These are phyloP conservation scores for Tolypocladium pustulatum DNA, from an alignment of 2,329 filamentous ascomycete genomes.

Conservation along the genomic window DNA sequence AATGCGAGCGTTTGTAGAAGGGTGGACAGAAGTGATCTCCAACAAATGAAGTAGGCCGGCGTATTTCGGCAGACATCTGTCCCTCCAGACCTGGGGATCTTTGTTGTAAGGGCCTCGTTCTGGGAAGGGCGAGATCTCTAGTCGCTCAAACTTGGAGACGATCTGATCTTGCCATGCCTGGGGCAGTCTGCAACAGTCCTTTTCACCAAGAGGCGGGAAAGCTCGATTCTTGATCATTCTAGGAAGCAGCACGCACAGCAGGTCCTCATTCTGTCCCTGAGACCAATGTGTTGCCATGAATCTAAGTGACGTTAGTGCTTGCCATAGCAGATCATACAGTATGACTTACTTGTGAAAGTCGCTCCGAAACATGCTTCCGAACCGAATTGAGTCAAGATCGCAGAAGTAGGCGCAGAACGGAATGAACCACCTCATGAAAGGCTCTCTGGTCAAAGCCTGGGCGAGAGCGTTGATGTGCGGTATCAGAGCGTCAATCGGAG, in stretches of 20 bases:
- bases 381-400: slow-evolving; percentile 61
- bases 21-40: slow-evolving; percentile 50
- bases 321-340: no score
- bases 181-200: slow-evolving; percentile 46
- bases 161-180: slow-evolving; percentile 67
- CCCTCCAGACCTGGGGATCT: slow-evolving; percentile 50
- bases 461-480: slow-evolving; percentile 56
- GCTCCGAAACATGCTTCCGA: slow-evolving; percentile 66
- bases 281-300: slow-evolving; percentile 71
- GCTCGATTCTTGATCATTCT: slow-evolving; percentile 47
- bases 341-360: slow-evolving; percentile 67
- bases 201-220: slow-evolving; percentile 41
- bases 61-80: slow-evolving; percentile 55
- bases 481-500: slow-evolving; percentile 70
- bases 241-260: slow-evolving; percentile 58
- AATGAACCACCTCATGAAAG: slow-evolving; percentile 64
- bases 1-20: slow-evolving; percentile 56
- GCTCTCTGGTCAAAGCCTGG: slow-evolving; percentile 52
- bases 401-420: slow-evolving; percentile 77
- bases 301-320: slow-evolving; percentile 29
- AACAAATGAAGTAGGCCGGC: slow-evolving; percentile 56
- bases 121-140: slow-evolving; percentile 55
- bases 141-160: slow-evolving; percentile 54
- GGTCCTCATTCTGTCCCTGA: slow-evolving; percentile 51
- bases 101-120: slow-evolving; percentile 53